These are phyloP conservation scores for Colletotrichum salicis DNA, from an alignment of 2,329 filamentous ascomycete species.

Conservation along the genomic window DNA sequence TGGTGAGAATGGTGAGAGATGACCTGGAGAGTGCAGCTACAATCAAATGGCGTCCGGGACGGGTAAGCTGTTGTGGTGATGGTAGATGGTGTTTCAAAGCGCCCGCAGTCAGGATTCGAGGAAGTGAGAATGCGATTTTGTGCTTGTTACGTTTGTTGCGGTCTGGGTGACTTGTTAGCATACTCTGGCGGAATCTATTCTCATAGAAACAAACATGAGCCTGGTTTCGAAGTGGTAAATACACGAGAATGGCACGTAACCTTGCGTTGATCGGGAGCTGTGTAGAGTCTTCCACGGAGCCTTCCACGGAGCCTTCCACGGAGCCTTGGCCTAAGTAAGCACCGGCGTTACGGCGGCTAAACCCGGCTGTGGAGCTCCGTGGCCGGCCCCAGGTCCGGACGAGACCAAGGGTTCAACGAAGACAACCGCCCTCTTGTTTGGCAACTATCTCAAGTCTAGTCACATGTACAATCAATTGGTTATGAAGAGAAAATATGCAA, in stretches of 20 bases:
- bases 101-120: no score
- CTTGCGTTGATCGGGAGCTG: not conserved
- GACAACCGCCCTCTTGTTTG: not conserved
- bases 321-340: not conserved
- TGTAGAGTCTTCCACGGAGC: not conserved
- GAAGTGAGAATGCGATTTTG: no score
- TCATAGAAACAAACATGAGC: no score
- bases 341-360: conserved; percentile 10
- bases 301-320: conserved; percentile 9
- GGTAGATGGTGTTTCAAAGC: no score
- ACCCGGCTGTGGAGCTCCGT: not conserved
- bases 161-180: no score
- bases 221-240: no score
- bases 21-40: no score
- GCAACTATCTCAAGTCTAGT: not conserved
- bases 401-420: not conserved
- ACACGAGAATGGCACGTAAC: not conserved
- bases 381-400: no score
- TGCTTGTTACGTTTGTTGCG: no score
- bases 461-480: not conserved
- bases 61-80: no score
- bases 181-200: no score
- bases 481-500: not conserved
- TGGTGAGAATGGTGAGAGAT: not conserved
- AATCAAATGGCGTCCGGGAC: no score